Evolutionary conservation across 768 basidiomycete species (phyloP), one percentile per base, ranked within the genome.

Genomic region (Tylopilus sp.): DNA sequence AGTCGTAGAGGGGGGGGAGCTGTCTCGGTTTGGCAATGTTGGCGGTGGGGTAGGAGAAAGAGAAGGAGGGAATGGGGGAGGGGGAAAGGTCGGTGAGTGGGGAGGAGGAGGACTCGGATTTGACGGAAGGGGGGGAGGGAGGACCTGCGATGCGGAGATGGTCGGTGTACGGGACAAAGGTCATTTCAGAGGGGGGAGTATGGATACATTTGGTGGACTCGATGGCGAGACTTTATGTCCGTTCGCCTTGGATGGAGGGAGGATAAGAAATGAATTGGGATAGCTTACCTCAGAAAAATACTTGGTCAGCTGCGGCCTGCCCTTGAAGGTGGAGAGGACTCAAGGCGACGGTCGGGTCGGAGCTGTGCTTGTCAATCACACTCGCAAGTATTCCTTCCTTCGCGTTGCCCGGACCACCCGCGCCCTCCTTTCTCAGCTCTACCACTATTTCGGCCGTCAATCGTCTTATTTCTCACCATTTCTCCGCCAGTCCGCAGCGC

Each of bases 21-120:
- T 40, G 38, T 21, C 41, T 46, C 2, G 40, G 47, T 1, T 25
- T 46, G 50, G 39, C 44, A n/a, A 36, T 22, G 23, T 8, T 28
- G 6, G 45, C 2, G 21, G 25, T 4, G 0, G 68, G 64, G 36
- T 56, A 69, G 0, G 57, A 40, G 5, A 69, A 69, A 0, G 67
- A 38, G 12, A 70, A 67, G 0, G 54, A 0, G 21, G 52, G 57
- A 6, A 49, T 53, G 12, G 66, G 55, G 0, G 68, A 51, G 4
- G 61, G 61, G 1, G 61, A 60, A n/a, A 55, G 51, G 47, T 63
- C 59, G 30, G 50, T 54, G 41, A 57, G 57, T 1, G 61, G 57
- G 0, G 66, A 52, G 3, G 65, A 57, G 26, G 63, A 61, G 1
- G 57, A 50, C 48, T 68, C 67, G 8, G 69, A 69, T 52, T 68